Base-by-base conservation (phyloP, 2,329 filamentous ascomycete genomes). In the Triangularia verruculosa region DNA sequence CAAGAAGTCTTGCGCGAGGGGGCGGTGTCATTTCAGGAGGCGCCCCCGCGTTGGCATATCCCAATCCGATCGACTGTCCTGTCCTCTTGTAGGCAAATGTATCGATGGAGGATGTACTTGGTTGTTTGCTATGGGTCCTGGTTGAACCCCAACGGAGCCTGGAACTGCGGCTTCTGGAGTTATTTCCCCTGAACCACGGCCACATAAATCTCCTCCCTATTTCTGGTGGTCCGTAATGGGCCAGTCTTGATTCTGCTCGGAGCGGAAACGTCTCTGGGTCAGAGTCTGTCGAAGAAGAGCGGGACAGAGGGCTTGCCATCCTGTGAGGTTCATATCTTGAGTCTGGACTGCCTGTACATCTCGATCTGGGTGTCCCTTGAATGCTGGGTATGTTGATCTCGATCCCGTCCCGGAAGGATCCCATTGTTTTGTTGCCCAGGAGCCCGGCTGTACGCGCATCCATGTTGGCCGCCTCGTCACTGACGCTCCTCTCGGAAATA, bases 321-420 rank as follows among this genome's bases (percentile, higher is more conserved):
- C 27, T 25, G 9, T 57, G 39, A 20, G 39, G 39, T 2, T 55
- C 4, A 60, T 57, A 9, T 27, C 39, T 22, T 53, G n/a, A 55
- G 34, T 51, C 17, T 11, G 6, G 59, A 61, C 5, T 28, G 25
- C 8, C 64, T 22, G 55, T 66, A 63, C 71, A 70, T 13, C 70
- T 67, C 13, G 66, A 64, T 1, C 70, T 70, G 3, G 71, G 68
- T 2, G 68, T 70, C n/a, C 62, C 69, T 43, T 69, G 69, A 17
- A 72, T 67, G 30, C 69, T 73, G 32, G 73, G 73, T 9, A 75
- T 71, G 39, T 68, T 69, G 59, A 72, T 66, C 27, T 75, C 71
- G n/a, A 75, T 57, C 7, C 61, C 68, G 47, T 70, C 71, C 13
- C 72, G 69, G 59, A 73, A 75, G 71, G 39, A 63, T 63, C 17